phyloP scores from a whole-genome alignment of 2,329 filamentous ascomycete species.

The Colletotrichum eleusines region DNA sequence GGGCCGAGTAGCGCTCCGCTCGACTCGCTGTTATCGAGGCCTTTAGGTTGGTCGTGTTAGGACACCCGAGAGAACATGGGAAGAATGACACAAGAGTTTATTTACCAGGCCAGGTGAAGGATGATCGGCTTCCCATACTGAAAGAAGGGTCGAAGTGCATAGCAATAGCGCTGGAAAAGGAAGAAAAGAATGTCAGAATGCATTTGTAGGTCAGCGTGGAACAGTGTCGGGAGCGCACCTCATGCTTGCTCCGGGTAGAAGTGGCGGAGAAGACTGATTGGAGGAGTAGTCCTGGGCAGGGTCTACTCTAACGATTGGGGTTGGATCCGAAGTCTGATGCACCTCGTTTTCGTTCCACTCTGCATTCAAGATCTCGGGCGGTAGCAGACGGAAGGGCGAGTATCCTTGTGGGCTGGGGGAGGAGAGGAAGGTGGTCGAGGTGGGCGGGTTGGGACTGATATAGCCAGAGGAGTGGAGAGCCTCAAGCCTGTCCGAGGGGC shows the following conservation, averaged over 20 bases:
- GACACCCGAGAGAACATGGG: not conserved
- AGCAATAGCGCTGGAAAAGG: constrained; percentile 58
- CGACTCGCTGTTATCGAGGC: constrained; percentile 48
- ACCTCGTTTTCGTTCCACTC: constrained; percentile 49
- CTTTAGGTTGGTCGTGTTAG: constrained; percentile 41
- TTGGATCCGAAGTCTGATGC: constrained; percentile 41
- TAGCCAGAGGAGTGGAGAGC: constrained; percentile 46
- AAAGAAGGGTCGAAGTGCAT: constrained; percentile 65
- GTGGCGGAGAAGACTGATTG: constrained; percentile 38
- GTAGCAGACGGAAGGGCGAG: constrained; percentile 47
- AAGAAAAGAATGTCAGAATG: constrained; percentile 29
- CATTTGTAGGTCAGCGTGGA: constrained; percentile 41
- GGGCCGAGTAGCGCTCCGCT: constrained; percentile 53
- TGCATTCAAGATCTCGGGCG: constrained; percentile 47
- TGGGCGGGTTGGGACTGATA: constrained; percentile 46
- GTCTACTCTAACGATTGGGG: constrained; percentile 51
- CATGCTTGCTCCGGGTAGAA: constrained; percentile 50
- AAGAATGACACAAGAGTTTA: constrained; percentile 12
- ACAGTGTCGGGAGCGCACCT: constrained; percentile 48
- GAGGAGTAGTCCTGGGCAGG: constrained; percentile 48
- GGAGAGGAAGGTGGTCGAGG: constrained; percentile 45
- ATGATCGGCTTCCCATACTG: constrained; percentile 63
- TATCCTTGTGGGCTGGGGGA: constrained; percentile 44
- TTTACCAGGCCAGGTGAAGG: constrained; percentile 65
- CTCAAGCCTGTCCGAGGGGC: constrained; percentile 45